Evolutionary conservation across 192 early-diverging fungal species (phyloP), one percentile per base, ranked within the genome.

Genomic region (Phlyctochytrium arcticum): DNA sequence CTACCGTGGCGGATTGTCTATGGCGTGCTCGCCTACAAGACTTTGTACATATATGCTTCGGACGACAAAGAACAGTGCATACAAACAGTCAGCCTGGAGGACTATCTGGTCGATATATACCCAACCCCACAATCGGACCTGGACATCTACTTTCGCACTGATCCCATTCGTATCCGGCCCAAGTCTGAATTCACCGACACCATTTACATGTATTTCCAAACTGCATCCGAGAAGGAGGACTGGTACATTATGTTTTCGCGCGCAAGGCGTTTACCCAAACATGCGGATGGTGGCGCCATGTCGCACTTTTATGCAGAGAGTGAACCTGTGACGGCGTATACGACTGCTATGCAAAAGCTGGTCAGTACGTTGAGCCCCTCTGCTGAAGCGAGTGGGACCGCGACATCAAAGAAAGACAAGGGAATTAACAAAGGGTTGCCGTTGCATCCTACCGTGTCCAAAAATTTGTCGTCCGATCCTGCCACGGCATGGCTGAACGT

Each of bases 191-290:
- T 26, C n/a, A 33, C 12, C 27, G 23, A 17, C 6, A 46, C 51
- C 15, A 55, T 72, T 4, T 80, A 64, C 48, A 36, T 78, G n/a
- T 81, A 81, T 53, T 42, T 48, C 19, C 62, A 65, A 8, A 74
- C 64, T 7, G 57, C 47, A 21, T 78, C 74, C 8, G 90, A 93
- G 37, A 96, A 96, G 69, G 93, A 96, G 68, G 90, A 91, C 66
- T 93, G 92, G 87, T 90, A 89, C 56, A 87, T 94, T 74, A 88
- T 91, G 8, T 76, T 96, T 24, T 69, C 85, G 42, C 85, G 88
- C 64, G 89, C 87, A 47, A 78, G 86, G 5, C 44, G 55, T 4
- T 60, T 77, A 19, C 74, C 74, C 6, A 31, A 55, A 3, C 42
- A 55, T 62, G 74, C 74, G 23, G 75, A 77, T 44, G 54, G 33